Evolutionary conservation across 805 yeast species (phyloP), one percentile per base, ranked within the genome.

Genomic region (Yamadazyma tumulicola): DNA sequence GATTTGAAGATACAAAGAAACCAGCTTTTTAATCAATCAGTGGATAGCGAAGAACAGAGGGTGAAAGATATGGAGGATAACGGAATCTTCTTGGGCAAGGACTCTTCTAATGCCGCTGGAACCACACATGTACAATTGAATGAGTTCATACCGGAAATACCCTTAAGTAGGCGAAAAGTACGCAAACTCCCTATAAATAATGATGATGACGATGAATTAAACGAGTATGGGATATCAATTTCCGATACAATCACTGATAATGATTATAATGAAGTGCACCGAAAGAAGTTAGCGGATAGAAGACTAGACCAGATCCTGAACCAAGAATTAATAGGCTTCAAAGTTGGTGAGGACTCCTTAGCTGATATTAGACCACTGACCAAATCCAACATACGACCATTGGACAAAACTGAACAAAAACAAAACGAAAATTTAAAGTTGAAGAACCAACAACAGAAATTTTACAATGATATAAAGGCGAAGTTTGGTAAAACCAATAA

Each of bases 151-250:
- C 45, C 54, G 1, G 42, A 39, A 42, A 39, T 33, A 15, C 44
- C 49, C 6, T 27, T 43, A 14, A 31, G 38, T 14, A 38, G 27
- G 25, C 36, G 45, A 9, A 53, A 50, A 34, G 55, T 45, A 17
- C 41, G 72, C 6, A 60, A 57, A 37, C 33, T 64, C 31, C 56
- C 64, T 23, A 46, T 41, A 9, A 49, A 52, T 23, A 57, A 57
- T 31, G 34, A 61, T 31, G 46, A 59, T 12, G 62, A 55, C 19
- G 54, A 61, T 31, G 50, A 63, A 19, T 44, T 64, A 17, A 61
- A 59, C 22, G 72, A 67, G 33, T 67, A 67, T 42, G 72, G 72
- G 1, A 35, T 67, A 11, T 54, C 44, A 3, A 62, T 61, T 39
- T 30, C 42, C 6, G 55, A 59, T 9, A 54, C 64, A 1, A 51